Conservation (phyloP, 2,329 filamentous ascomycete genomes). For the Pseudogymnoascus sp. region DNA sequence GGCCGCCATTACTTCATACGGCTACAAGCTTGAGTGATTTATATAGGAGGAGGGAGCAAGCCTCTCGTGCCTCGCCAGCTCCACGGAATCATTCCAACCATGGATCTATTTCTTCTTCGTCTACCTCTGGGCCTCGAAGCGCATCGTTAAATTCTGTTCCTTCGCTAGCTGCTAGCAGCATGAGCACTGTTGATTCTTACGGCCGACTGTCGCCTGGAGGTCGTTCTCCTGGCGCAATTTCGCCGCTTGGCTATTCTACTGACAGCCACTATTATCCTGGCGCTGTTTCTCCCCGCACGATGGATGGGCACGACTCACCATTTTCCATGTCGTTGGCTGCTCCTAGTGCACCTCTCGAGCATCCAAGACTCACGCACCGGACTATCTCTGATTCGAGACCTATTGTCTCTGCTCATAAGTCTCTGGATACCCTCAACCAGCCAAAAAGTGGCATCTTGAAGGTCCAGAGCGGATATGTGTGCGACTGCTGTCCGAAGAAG, state of each 20-base stretch:
- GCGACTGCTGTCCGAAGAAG: constrained; percentile 94
- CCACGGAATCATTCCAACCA: constrained; percentile 48
- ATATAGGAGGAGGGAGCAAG: constrained; percentile 32
- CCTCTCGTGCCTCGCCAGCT: constrained; percentile 46
- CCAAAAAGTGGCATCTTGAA: constrained; percentile 42
- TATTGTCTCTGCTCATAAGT: constrained; percentile 37
- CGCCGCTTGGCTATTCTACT: background rate
- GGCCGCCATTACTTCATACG: constrained; percentile 25
- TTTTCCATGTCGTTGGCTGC: constrained; percentile 42
- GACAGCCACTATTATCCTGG: constrained; percentile 22
- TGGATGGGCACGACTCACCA: constrained; percentile 40
- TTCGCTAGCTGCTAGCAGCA: constrained; percentile 55
- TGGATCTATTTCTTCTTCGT: constrained; percentile 60
- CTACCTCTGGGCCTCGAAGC: constrained; percentile 53
- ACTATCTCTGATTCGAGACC: constrained; percentile 33
- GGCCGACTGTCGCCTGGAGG: constrained; percentile 54
- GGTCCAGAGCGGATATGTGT: constrained; percentile 59
- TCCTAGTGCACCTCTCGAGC: constrained; percentile 30
- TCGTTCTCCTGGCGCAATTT: constrained; percentile 34
- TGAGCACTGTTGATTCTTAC: constrained; percentile 51
- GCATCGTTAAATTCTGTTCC: constrained; percentile 56
- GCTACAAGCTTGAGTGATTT: constrained; percentile 29
- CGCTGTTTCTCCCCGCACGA: constrained; percentile 18
- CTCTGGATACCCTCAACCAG: constrained; percentile 33
- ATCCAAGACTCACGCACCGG: constrained; percentile 29